Evolutionary conservation across 352 stramenopile species (phyloP).

Genomic region (Elongisporangium undulatum): DNA sequence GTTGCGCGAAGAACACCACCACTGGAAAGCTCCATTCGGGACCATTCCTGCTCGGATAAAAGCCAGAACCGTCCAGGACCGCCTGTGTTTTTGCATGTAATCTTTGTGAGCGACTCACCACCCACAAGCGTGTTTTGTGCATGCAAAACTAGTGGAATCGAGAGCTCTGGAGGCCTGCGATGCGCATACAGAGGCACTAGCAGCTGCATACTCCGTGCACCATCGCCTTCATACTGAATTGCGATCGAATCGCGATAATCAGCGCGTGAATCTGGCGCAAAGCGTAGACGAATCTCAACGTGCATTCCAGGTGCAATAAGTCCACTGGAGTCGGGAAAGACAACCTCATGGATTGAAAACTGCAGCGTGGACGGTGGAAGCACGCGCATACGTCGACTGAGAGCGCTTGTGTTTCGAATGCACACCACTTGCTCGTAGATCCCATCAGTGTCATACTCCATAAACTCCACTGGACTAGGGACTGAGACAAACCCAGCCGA

Average conservation of each 20-base stretch:
- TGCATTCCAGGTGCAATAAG: constrained; percentile 72
- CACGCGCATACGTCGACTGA: constrained; percentile 59
- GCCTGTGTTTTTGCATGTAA: constrained; percentile 58
- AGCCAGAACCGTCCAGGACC: constrained; percentile 69
- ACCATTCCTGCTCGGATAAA: constrained; percentile 52
- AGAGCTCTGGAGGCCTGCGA: constrained; percentile 55
- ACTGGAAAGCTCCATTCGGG: constrained; percentile 22
- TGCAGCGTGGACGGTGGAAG: constrained; percentile 55
- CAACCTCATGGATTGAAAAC: constrained; percentile 54
- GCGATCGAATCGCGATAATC: constrained; percentile 67
- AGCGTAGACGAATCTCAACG: constrained; percentile 51
- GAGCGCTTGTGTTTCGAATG: constrained; percentile 48
- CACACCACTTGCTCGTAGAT: constrained; percentile 72
- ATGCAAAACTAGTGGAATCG: constrained; percentile 50
- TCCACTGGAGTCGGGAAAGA: constrained; percentile 46
- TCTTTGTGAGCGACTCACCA: constrained; percentile 28
- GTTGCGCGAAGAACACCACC: neutral
- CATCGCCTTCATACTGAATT: constrained; percentile 47
- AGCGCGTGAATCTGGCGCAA: constrained; percentile 65
- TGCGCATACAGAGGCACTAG: constrained; percentile 39
- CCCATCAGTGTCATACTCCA: constrained; percentile 63
- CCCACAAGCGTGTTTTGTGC: constrained; percentile 66
- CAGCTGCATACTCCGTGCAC: constrained; percentile 13
- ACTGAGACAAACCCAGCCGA: neutral
- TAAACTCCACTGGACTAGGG: constrained; percentile 23